Evolutionary conservation across 768 basidiomycete species (phyloP).

Genomic region (Butyriboletus loyo): DNA sequence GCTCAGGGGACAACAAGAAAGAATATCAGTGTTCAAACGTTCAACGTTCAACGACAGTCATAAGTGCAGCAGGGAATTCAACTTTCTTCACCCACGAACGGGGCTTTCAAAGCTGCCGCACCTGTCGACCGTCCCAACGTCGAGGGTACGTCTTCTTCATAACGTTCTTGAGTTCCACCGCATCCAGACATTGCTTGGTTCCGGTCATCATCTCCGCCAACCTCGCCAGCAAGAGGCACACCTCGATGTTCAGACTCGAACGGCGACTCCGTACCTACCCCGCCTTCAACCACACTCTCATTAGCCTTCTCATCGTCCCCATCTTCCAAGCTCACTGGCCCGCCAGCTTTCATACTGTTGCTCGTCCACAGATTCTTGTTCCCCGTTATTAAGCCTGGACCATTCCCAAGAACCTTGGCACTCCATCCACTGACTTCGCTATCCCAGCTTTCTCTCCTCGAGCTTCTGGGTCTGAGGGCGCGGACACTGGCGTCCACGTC

Average conservation of each 20-base stretch:
- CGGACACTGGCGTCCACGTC: conserved; percentile 87
- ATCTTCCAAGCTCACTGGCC: conserved; percentile 47
- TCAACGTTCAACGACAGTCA: background rate
- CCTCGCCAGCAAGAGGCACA: background rate
- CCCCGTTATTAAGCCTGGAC: conserved; percentile 43
- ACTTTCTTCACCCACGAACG: background rate
- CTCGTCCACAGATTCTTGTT: conserved; percentile 61
- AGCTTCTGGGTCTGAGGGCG: conserved; percentile 84
- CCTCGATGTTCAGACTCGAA: conserved; percentile 7
- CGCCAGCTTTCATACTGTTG: conserved; percentile 58
- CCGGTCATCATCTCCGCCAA: conserved; percentile 2
- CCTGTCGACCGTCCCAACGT: conserved; percentile 30
- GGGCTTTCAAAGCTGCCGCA: conserved; percentile 12
- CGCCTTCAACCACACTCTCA: conserved; percentile 17
- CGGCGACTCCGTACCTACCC: conserved; percentile 7
- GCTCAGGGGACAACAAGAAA: conserved; percentile 6
- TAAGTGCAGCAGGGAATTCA: background rate
- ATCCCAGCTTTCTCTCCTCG: conserved; percentile 87
- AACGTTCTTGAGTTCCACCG: conserved; percentile 2
- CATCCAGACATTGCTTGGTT: conserved; percentile 4
- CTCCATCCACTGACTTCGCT: conserved; percentile 89
- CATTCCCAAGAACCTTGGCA: conserved; percentile 54
- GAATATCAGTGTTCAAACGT: background rate
- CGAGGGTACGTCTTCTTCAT: conserved; percentile 19
- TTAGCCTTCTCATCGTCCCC: conserved; percentile 33